These are phyloP conservation scores for Margaritispora aquatica DNA, from an alignment of 495 filamentous ascomycete genomes.

Conservation along the genomic window DNA sequence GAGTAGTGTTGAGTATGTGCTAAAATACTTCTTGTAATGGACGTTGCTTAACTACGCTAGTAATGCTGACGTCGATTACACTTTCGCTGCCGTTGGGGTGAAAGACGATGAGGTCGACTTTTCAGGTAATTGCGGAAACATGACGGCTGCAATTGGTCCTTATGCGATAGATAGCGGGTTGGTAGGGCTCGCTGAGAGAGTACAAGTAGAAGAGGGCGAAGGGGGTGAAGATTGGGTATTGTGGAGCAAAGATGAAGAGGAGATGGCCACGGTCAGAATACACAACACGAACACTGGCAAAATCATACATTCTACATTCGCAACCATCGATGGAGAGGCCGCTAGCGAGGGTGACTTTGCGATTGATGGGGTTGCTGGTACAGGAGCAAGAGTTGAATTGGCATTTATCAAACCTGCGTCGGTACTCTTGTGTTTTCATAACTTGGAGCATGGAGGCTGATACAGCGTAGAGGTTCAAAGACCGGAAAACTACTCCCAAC, in stretches of 20 bases:
- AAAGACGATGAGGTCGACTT: constrained; percentile 52
- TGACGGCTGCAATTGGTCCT: constrained; percentile 61
- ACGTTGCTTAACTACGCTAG: no score
- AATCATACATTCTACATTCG: constrained; percentile 40
- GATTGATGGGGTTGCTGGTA: constrained; percentile 64
- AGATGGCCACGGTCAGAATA: constrained; percentile 34
- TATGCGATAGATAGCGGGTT: constrained; percentile 53
- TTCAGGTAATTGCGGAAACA: constrained; percentile 70
- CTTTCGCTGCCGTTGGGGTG: constrained; percentile 63
- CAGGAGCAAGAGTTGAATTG: constrained; percentile 47
- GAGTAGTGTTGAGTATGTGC: no score
- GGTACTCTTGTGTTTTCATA: not conserved
- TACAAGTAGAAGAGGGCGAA: not conserved
- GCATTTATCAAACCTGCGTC: constrained; percentile 57
- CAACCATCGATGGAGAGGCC: constrained; percentile 42
- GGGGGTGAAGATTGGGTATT: not conserved
- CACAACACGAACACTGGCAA: constrained; percentile 51
- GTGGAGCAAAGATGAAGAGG: not conserved
- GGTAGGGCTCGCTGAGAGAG: constrained; percentile 12
- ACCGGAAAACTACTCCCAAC: constrained; percentile 64
- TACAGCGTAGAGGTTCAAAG: constrained; percentile 42
- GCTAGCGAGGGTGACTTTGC: constrained; percentile 47
- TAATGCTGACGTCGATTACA: constrained; percentile 67
- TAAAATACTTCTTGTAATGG: no score
- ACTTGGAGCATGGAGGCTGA: not conserved